Conservation (phyloP, 1,139 yeast genomes). For the Debaryomycetaceae sp. region DNA sequence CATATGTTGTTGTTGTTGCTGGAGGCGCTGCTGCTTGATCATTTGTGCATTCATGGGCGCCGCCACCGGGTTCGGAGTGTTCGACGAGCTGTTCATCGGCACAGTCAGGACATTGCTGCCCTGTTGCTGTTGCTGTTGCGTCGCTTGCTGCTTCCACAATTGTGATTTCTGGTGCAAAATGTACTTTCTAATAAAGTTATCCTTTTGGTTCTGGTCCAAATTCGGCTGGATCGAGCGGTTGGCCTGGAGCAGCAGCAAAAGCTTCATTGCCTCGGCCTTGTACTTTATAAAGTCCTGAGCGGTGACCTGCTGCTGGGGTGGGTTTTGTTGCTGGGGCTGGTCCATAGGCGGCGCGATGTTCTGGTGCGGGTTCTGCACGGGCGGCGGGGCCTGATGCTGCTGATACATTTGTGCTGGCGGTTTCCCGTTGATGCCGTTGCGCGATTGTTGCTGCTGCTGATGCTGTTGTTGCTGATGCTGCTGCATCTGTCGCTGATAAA, state of each 20-base stretch:
- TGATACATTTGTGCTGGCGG: conserved; percentile 9
- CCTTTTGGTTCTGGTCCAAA: conserved; percentile 26
- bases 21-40: conserved; percentile 4
- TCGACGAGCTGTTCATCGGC: conserved; percentile 1
- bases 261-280: conserved; percentile 30
- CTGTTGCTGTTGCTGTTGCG: conserved; percentile 8
- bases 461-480: conserved; percentile 10
- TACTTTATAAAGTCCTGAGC: conserved; percentile 33
- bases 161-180: conserved; percentile 31
- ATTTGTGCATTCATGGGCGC: background rate
- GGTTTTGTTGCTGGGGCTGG: conserved; percentile 10
- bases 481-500: conserved; percentile 24
- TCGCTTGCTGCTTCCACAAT: conserved; percentile 30
- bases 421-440: no score
- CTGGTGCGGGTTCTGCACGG: conserved; percentile 5
- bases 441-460: conserved; percentile 1
- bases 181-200: conserved; percentile 28
- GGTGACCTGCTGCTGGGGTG: conserved; percentile 30
- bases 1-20: conserved; percentile 4
- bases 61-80: conserved; percentile 1
- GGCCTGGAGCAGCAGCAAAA: conserved; percentile 27
- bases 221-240: conserved; percentile 26
- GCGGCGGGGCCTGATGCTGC: conserved; percentile 3
- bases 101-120: conserved; percentile 2
- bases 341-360: conserved; percentile 1